These are phyloP conservation scores for Nicotiana sylvestris DNA, from an alignment of 257 asterid species.

Conservation along the genomic window DNA sequence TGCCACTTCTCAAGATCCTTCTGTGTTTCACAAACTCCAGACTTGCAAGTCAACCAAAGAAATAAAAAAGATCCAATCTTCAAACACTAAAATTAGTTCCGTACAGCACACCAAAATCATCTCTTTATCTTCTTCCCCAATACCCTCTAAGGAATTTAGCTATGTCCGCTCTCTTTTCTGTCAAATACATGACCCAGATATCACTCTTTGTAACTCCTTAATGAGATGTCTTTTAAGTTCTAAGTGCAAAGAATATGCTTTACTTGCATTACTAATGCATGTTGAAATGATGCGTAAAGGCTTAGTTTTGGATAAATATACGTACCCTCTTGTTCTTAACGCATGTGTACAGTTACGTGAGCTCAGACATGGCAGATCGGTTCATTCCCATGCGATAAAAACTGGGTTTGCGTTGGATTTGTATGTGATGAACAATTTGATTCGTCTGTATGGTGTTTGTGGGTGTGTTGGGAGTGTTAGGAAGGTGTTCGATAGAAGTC, in stretches of 20 bases:
- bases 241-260: constrained; percentile 12
- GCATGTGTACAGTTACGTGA: constrained; percentile 31
- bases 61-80: constrained; percentile 17
- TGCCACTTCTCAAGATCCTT: background rate
- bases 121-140: constrained; percentile 25
- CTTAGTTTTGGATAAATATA: constrained; percentile 28
- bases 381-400: constrained; percentile 35
- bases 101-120: constrained; percentile 25
- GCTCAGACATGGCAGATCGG: constrained; percentile 24
- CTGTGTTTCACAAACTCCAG: constrained; percentile 14
- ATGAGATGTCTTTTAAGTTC: constrained; percentile 19
- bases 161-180: constrained; percentile 26
- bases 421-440: constrained; percentile 35
- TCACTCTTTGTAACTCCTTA: constrained; percentile 21
- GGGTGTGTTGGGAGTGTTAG: constrained; percentile 21
- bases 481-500: constrained; percentile 37
- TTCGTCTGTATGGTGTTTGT: constrained; percentile 30
- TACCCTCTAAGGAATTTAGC: constrained; percentile 22
- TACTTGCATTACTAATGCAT: constrained; percentile 19
- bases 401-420: constrained; percentile 31
- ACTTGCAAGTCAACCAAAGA: constrained; percentile 32
- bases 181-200: constrained; percentile 18
- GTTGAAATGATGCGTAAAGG: constrained; percentile 24
- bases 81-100: constrained; percentile 25
- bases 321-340: constrained; percentile 40